A percentile compares a stretch with the other conserved stretches of the same genome.
These are phyloP conservation scores for Soucietia sequanensis DNA, from an alignment of 805 yeast genomes.

Conservation along the genomic window DNA sequence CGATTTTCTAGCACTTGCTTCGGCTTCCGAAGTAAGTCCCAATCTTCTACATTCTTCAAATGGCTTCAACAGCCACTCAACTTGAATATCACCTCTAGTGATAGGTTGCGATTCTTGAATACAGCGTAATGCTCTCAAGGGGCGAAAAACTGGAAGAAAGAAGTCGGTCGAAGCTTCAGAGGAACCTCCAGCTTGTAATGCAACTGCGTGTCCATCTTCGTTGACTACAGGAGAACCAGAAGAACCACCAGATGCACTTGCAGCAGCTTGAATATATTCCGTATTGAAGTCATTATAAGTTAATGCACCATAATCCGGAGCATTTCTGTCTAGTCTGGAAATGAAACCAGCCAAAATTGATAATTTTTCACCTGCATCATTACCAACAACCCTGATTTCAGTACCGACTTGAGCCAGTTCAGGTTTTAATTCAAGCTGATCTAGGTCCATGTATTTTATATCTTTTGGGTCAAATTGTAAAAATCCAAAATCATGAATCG, in stretches of 20 bases:
- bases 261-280: constrained; percentile 94
- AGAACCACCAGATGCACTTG: constrained; percentile 93
- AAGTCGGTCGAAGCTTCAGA: constrained; percentile 91
- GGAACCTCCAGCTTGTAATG: constrained; percentile 92
- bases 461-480: constrained; percentile 69
- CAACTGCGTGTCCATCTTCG: constrained; percentile 82
- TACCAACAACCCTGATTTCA: constrained; percentile 92
- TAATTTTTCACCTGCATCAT: constrained; percentile 93
- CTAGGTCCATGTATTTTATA: constrained; percentile 72
- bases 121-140: constrained; percentile 75
- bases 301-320: constrained; percentile 87
- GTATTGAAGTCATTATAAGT: constrained; percentile 93
- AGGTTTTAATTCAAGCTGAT: constrained; percentile 68
- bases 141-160: constrained; percentile 83
- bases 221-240: constrained; percentile 96
- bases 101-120: constrained; percentile 58
- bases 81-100: constrained; percentile 89
- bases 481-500: constrained; percentile 94
- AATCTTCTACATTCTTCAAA: constrained; percentile 87
- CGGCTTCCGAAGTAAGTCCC: constrained; percentile 76
- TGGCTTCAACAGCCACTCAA: constrained; percentile 83
- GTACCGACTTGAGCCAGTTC: constrained; percentile 87
- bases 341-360: constrained; percentile 87
- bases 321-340: constrained; percentile 83
- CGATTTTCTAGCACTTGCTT: constrained; percentile 59